Evolutionary conservation across 140 eudicot genomes (phyloP).

Genomic region (Anethum foeniculum): DNA sequence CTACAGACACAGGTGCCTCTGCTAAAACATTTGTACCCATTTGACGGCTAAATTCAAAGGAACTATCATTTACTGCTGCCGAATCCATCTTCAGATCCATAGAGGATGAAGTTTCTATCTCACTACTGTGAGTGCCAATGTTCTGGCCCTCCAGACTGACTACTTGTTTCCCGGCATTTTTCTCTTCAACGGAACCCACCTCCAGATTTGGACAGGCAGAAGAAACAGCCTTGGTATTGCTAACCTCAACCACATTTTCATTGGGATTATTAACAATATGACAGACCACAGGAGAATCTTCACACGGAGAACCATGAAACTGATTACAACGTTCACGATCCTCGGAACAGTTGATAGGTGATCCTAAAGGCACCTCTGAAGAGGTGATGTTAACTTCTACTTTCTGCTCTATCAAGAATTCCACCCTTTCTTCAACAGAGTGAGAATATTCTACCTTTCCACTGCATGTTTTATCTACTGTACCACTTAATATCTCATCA

Average conservation of each 20-base stretch:
- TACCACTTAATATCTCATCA: slow-evolving; percentile 9
- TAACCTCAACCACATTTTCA: slow-evolving; percentile 17
- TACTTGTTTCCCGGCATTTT: not conserved
- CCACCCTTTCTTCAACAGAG: slow-evolving; percentile 5
- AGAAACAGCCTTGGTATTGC: slow-evolving; percentile 6
- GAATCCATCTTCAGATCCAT: slow-evolving; percentile 16
- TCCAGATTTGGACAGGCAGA: slow-evolving; percentile 22
- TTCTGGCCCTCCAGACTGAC: slow-evolving; percentile 1
- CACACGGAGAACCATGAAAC: slow-evolving; percentile 13
- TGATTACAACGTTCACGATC: slow-evolving; percentile 7
- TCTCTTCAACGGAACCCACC: slow-evolving; percentile 19
- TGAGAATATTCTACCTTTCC: not conserved
- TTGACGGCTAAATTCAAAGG: slow-evolving; percentile 1
- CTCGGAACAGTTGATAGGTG: slow-evolving; percentile 1
- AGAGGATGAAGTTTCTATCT: slow-evolving; percentile 1
- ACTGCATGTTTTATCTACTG: slow-evolving; percentile 1
- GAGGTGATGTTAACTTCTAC: slow-evolving; percentile 9
- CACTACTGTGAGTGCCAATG: not conserved
- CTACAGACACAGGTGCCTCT: slow-evolving; percentile 4
- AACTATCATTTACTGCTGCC: slow-evolving; percentile 3
- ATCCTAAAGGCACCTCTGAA: slow-evolving; percentile 12
- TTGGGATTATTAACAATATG: slow-evolving; percentile 8
- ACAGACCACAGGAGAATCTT: slow-evolving; percentile 17
- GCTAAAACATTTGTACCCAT: not conserved
- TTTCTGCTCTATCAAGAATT: slow-evolving; percentile 11